Conservation (phyloP, 768 basidiomycete species). For the Suillus subaureus region DNA sequence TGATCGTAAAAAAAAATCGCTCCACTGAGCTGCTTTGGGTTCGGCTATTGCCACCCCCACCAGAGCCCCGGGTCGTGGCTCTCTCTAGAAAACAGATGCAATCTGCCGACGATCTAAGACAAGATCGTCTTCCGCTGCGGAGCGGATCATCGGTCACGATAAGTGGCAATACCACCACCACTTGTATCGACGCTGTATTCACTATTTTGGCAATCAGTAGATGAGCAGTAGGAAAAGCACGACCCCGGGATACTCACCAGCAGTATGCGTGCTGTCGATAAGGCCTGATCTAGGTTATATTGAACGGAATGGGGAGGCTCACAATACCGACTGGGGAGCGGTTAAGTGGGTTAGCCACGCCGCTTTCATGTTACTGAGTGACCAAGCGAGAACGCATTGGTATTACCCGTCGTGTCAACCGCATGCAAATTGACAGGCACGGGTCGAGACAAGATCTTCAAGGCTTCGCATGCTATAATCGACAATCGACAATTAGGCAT, state of each 20-base stretch:
- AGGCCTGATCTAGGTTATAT: background rate
- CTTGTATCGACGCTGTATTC: background rate
- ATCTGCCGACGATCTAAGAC: background rate
- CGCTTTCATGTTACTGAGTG: background rate
- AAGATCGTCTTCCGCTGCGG: background rate
- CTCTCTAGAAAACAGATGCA: background rate
- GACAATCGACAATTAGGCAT: background rate
- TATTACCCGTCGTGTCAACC: background rate
- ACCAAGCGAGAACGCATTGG: background rate
- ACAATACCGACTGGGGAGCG: background rate
- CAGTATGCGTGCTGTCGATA: background rate
- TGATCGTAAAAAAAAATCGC: background rate
- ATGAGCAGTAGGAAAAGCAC: background rate
- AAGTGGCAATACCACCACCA: background rate
- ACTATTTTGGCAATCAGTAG: background rate
- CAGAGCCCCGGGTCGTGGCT: background rate
- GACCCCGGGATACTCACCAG: background rate
- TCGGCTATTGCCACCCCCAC: background rate
- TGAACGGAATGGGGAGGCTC: background rate
- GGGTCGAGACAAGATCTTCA: background rate
- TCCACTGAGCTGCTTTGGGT: slow-evolving; percentile 2
- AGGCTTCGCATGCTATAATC: background rate
- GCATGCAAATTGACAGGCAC: background rate
- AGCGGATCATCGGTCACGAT: slow-evolving; percentile 1
- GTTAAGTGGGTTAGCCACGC: background rate